phyloP scores from a whole-genome alignment of 441 rosid genomes.

The Biscutella laevigata region DNA sequence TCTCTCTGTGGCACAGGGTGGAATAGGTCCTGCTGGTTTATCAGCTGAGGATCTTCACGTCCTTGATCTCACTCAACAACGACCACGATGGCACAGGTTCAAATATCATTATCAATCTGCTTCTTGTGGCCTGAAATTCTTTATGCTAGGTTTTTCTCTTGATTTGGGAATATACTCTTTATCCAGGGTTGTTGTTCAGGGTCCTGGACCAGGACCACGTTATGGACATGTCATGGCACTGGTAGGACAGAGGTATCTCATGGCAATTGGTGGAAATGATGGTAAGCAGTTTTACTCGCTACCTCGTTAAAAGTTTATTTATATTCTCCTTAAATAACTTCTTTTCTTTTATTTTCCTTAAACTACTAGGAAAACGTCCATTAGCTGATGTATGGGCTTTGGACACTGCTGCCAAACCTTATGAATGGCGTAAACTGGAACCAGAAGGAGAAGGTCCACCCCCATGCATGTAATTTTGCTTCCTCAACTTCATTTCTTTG shows the following conservation, averaged over 20 bases:
- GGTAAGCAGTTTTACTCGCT: conserved; percentile 46
- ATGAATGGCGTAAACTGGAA: conserved; percentile 96
- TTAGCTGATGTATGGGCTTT: conserved; percentile 97
- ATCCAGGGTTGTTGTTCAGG: no score
- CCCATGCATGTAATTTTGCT: conserved; percentile 74
- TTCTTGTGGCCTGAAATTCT: conserved; percentile 29
- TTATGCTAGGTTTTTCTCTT: conserved; percentile 63
- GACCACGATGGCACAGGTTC: conserved; percentile 94
- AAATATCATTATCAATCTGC: conserved; percentile 2
- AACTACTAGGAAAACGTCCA: conserved; percentile 72
- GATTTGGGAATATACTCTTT: not conserved
- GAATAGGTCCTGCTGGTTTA: conserved; percentile 94
- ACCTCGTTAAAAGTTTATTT: not conserved
- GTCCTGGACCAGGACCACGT: conserved; percentile 99
- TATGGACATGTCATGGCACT: conserved; percentile 99
- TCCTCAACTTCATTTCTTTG: conserved; percentile 5
- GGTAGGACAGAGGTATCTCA: conserved; percentile 98
- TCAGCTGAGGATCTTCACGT: conserved; percentile 98
- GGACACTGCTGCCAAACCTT: conserved; percentile 97
- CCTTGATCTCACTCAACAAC: no score
- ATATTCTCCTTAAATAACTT: not conserved
- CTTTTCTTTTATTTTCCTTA: conserved; percentile 3
- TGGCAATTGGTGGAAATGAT: conserved; percentile 99
- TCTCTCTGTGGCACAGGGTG: conserved; percentile 51
- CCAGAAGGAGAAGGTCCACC: no score